These are phyloP conservation scores for Boletus tylopilopsis DNA, from an alignment of 768 basidiomycete genomes.

Conservation along the genomic window DNA sequence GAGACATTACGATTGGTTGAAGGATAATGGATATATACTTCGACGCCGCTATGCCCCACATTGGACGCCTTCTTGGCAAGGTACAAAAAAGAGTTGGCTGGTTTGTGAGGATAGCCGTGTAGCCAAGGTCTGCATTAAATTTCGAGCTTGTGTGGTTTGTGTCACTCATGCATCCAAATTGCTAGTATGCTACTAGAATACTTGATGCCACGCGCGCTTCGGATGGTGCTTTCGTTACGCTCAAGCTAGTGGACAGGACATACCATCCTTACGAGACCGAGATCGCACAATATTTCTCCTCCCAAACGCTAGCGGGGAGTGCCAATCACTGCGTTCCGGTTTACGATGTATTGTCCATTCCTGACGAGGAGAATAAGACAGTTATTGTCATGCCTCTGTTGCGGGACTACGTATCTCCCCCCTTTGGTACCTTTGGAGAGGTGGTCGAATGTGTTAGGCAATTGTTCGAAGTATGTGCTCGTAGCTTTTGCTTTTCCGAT, in stretches of 20 bases:
- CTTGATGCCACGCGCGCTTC: conserved; percentile 28
- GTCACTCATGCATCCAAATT: neutral
- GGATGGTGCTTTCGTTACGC: conserved; percentile 26
- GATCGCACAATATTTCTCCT: conserved; percentile 26
- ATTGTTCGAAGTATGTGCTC: conserved; percentile 32
- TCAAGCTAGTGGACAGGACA: conserved; percentile 24
- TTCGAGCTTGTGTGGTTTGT: too few species aligned
- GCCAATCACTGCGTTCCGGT: conserved; percentile 36
- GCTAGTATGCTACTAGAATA: neutral
- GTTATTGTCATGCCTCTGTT: conserved; percentile 7
- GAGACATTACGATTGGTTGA: neutral
- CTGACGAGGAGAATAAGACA: neutral
- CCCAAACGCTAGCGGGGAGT: too few species aligned
- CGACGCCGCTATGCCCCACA: conserved; percentile 8
- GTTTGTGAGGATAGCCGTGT: neutral
- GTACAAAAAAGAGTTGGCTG: too few species aligned
- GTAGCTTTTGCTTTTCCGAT: too few species aligned
- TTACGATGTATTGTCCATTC: conserved; percentile 20
- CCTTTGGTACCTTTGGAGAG: conserved; percentile 33
- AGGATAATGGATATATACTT: conserved; percentile 6
- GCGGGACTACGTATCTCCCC: too few species aligned
- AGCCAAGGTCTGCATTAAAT: too few species aligned
- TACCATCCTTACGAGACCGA: conserved; percentile 26
- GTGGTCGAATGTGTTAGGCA: conserved; percentile 32
- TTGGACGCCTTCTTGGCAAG: conserved; percentile 13